phyloP scores from a whole-genome alignment of 2,329 filamentous ascomycete genomes.

The Apiospora hydei region DNA sequence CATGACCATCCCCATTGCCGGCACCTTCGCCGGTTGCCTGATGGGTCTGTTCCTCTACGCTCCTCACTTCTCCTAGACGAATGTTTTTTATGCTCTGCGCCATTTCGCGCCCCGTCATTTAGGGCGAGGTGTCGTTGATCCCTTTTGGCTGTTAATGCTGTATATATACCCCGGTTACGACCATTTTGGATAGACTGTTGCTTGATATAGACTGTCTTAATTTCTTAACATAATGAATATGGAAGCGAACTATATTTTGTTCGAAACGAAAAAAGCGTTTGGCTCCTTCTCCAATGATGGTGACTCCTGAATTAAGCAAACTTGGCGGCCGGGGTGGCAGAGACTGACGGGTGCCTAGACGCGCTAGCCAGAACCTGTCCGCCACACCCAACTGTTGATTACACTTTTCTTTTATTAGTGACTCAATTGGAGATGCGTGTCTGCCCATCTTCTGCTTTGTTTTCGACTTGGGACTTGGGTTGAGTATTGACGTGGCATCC shows the following conservation, averaged over 20 bases:
- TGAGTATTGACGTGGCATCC: constrained; percentile 1
- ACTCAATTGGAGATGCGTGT: not conserved
- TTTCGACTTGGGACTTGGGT: not conserved
- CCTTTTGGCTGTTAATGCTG: not conserved
- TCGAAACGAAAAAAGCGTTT: not conserved
- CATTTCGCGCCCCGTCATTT: not conserved
- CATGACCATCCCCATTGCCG: constrained; percentile 68
- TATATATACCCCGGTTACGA: constrained; percentile 21
- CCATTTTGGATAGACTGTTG: constrained; percentile 21
- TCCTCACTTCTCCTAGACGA: constrained; percentile 62
- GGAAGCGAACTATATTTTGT: not conserved
- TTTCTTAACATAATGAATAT: not conserved
- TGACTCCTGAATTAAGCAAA: constrained; percentile 3
- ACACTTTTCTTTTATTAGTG: not conserved
- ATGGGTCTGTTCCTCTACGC: constrained; percentile 63
- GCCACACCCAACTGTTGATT: not conserved
- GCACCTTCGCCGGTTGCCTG: constrained; percentile 60
- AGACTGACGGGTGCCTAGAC: constrained; percentile 2
- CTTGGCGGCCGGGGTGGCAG: not conserved
- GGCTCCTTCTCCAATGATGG: too few species aligned
- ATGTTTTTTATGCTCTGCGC: not conserved
- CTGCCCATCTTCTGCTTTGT: not conserved
- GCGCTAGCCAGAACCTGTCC: not conserved
- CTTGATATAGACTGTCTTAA: constrained; percentile 9
- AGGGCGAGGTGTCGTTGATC: not conserved